Evolutionary conservation across 2,329 filamentous ascomycete genomes (phyloP).

Genomic region (Dryadomyces quercus-mongolicae): DNA sequence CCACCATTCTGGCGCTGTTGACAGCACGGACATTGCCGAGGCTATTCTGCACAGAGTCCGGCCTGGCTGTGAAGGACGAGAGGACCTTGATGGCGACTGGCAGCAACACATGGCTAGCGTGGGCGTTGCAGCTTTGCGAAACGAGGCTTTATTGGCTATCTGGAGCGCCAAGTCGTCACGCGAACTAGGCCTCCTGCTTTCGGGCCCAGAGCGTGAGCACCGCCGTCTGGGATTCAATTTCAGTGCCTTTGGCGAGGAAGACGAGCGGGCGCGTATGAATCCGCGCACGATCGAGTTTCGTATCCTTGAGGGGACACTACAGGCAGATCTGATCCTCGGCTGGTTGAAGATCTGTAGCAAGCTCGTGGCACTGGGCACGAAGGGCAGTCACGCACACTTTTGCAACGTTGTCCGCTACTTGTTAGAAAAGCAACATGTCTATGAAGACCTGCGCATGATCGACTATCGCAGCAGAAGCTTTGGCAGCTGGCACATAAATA

Average conservation of each 20-base stretch:
- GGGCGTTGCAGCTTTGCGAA: constrained; percentile 6
- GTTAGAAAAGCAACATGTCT: constrained; percentile 5
- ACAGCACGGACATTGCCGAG: constrained; percentile 2
- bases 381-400: constrained; percentile 7
- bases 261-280: constrained; percentile 20
- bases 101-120: constrained; percentile 9
- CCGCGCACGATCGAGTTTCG: constrained; percentile 27
- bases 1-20: not conserved
- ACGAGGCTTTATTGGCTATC: constrained; percentile 18
- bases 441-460: not conserved
- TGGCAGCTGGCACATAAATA: not conserved
- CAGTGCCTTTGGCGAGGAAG: constrained; percentile 24
- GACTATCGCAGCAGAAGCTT: not conserved
- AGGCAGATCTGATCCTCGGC: constrained; percentile 16
- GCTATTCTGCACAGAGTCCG: constrained; percentile 4
- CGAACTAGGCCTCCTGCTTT: constrained; percentile 23
- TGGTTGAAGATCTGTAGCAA: constrained; percentile 23
- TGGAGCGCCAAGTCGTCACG: constrained; percentile 15
- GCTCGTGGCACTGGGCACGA: constrained; percentile 18
- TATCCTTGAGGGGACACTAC: constrained; percentile 24
- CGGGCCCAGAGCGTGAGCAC: constrained; percentile 20
- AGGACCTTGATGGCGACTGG: constrained; percentile 10
- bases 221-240: constrained; percentile 29
- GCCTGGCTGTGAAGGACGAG: not conserved
- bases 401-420: constrained; percentile 8